Conservation (phyloP, 768 basidiomycete genomes). For the Scleroderma bovista region DNA sequence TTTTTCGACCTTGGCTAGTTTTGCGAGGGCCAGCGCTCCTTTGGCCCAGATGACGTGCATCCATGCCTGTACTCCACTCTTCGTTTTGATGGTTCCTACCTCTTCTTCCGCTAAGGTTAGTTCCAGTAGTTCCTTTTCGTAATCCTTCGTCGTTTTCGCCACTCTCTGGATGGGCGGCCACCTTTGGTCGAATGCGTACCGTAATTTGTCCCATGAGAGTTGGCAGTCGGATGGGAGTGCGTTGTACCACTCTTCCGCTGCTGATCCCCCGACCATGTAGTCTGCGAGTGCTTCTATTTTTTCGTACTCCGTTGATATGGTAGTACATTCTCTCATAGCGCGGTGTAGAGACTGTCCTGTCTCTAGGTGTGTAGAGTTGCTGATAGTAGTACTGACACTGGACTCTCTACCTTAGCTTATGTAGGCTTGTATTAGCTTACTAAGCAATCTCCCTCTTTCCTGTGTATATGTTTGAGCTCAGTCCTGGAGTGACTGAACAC, state of each 20-base stretch:
- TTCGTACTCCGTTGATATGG: background rate
- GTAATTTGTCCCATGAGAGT: background rate
- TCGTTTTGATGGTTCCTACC: too few species aligned
- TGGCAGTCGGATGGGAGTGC: background rate
- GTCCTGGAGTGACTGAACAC: too few species aligned
- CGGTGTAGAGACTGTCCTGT: too few species aligned
- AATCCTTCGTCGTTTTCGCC: background rate
- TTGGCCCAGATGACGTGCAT: too few species aligned
- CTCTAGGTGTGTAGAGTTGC: too few species aligned
- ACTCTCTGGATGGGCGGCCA: background rate
- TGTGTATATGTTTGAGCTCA: too few species aligned
- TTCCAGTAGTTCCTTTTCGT: background rate
- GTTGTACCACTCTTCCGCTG: background rate
- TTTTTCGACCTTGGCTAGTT: background rate
- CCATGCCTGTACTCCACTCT: too few species aligned
- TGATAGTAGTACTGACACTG: too few species aligned
- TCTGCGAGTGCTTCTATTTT: background rate
- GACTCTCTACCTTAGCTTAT: too few species aligned
- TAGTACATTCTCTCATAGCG: too few species aligned
- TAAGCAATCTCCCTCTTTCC: too few species aligned
- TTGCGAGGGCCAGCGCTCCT: background rate
- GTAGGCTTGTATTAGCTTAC: too few species aligned
- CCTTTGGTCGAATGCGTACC: background rate
- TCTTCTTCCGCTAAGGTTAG: background rate
- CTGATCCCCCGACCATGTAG: background rate